Evolutionary conservation across 108 stramenopile genomes (phyloP), one percentile per base, ranked within the genome.

Genomic region (Aurantiochytrium sp.): DNA sequence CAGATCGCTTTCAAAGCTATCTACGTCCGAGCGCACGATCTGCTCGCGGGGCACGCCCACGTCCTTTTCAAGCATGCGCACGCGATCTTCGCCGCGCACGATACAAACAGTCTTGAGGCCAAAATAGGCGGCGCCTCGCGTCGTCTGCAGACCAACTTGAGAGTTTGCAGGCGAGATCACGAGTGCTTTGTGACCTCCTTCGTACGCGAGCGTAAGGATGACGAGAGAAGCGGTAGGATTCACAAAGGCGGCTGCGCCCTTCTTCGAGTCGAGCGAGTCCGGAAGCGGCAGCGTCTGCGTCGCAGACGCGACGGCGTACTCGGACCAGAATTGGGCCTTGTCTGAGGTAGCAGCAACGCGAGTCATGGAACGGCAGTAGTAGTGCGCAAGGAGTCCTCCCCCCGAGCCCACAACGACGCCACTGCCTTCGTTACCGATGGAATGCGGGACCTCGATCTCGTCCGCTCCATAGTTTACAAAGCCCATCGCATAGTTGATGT

Each of bases 161-260:
- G 64, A 69, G 64, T 42, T 69, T 8, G 64, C 64, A 4, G 64
- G 64, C 35, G 64, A 69, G 42, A 69, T 69, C 8, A 69, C 64
- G 4, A 69, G 42, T 18, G 64, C 64, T 28, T 87, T 88, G 49
- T 71, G 44, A 28, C 91, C 89, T 4, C 53, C 60, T 44, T 71
- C 59, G 29, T 59, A 57, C 10, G 92, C 94, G 4, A 92, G 92
- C 69, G 93, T 93, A 14, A 95, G 5, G 51, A 95, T 93, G 16
- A 90, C 92, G 57, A 94, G 59, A 57, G 93, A 93, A 16, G 95
- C 92, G 88, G 92, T 92, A 19, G 95, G 95, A 89, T 95, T 95
- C 12, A 94, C 93, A 88, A 94, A 92, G 64, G 92, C 92, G 0
- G 88, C 72, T 4, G 94, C 93, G 58, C 91, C 91, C 51, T 94